A percentile compares a stretch with the other conserved stretches of the same genome.
Conservation (phyloP, 2,329 filamentous ascomycete genomes). For the Tolypocladium capitatum region DNA sequence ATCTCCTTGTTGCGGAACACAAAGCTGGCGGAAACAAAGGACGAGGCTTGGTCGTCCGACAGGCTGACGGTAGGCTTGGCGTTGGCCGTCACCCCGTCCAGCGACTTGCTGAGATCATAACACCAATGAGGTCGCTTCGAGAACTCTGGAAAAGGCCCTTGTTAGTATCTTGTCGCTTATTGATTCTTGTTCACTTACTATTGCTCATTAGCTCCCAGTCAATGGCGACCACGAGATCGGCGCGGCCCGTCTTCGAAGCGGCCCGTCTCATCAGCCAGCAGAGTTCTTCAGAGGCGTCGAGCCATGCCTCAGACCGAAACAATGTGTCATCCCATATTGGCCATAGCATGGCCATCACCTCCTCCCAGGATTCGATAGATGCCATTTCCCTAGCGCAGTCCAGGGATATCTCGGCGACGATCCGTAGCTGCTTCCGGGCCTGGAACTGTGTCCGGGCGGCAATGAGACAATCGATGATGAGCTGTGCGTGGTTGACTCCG, state of each 20-base stretch:
- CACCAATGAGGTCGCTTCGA: slow-evolving; percentile 41
- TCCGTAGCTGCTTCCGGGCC: slow-evolving; percentile 36
- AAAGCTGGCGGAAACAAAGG: slow-evolving; percentile 42
- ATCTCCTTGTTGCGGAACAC: slow-evolving; percentile 44
- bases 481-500: slow-evolving; percentile 40
- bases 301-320: slow-evolving; percentile 47
- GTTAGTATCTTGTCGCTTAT: slow-evolving; percentile 1
- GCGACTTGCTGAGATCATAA: slow-evolving; percentile 45
- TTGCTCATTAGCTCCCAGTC: slow-evolving; percentile 53
- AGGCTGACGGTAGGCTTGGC: slow-evolving; percentile 37
- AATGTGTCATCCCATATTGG: slow-evolving; percentile 44
- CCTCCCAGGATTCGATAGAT: slow-evolving; percentile 35
- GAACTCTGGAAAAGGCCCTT: slow-evolving; percentile 29
- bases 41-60: slow-evolving; percentile 35
- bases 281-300: slow-evolving; percentile 44
- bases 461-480: slow-evolving; percentile 40
- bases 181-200: slow-evolving; percentile 26
- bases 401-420: slow-evolving; percentile 42
- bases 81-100: slow-evolving; percentile 33
- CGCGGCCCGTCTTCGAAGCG: slow-evolving; percentile 36
- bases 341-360: slow-evolving; percentile 38
- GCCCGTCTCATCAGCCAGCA: slow-evolving; percentile 47
- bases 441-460: slow-evolving; percentile 41
- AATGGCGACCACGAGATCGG: slow-evolving; percentile 43
- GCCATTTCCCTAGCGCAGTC: slow-evolving; percentile 44